phyloP scores from a whole-genome alignment of 202 grass and related monocot genomes.

The Cymbopogon flexuosus region DNA sequence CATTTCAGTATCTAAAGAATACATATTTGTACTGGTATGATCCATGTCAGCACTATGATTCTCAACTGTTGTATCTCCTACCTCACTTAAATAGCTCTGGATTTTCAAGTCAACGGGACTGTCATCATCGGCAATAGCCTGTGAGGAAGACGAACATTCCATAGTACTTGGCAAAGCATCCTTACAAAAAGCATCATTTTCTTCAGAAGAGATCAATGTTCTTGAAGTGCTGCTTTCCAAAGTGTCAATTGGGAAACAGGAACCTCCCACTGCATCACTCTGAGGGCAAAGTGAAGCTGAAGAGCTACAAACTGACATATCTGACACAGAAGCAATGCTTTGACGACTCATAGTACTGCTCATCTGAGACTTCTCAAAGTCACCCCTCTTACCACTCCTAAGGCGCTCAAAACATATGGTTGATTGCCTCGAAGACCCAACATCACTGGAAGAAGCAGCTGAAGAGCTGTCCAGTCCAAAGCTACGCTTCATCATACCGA shows the following conservation, averaged over 20 bases:
- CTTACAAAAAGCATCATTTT: constrained; percentile 33
- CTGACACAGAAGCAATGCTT: constrained; percentile 62
- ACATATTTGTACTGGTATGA: constrained; percentile 31
- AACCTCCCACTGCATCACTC: constrained; percentile 43
- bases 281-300: constrained; percentile 46
- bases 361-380: constrained; percentile 42
- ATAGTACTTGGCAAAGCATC: constrained; percentile 32
- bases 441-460: constrained; percentile 74
- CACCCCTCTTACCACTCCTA: constrained; percentile 48
- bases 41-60: constrained; percentile 28
- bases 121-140: constrained; percentile 34
- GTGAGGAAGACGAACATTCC: constrained; percentile 38
- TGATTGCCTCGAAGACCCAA: constrained; percentile 65
- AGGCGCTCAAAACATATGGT: constrained; percentile 42
- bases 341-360: constrained; percentile 50
- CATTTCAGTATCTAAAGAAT: constrained; percentile 36
- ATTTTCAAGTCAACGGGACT: constrained; percentile 24
- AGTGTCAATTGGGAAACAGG: constrained; percentile 33
- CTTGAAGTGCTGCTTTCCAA: constrained; percentile 39
- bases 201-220: constrained; percentile 13
- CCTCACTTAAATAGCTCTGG: constrained; percentile 13
- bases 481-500: constrained; percentile 57
- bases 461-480: constrained; percentile 66
- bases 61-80: constrained; percentile 28
- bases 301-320: constrained; percentile 68